Evolutionary conservation across 306 rosid genomes (phyloP), one percentile per base, ranked within the genome.

Genomic region (Vigna radiata): DNA sequence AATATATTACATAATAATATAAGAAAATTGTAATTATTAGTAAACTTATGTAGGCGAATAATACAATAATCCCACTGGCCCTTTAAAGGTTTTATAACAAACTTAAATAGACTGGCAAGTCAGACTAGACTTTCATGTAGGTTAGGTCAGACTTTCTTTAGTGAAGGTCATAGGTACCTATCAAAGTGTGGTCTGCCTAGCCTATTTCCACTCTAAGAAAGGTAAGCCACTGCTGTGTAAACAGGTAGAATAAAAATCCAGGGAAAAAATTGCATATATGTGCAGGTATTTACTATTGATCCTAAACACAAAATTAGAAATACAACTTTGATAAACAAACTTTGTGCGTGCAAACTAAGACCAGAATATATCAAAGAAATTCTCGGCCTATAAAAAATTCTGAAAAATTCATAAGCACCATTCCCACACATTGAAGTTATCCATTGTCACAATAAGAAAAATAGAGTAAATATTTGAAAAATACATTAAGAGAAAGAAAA

Each of bases 391-490:
- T 41, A 17, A 78, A 16, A 60, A 25, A 39, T 55, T 58, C 17
- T 25, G 70, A 73, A 31, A 49, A 78, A 78, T 43, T 53, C 59
- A 59, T 7, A 47, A 78, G 29, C 77, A 52, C 21, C 58, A 43
- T n/a, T 74, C 56, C 74, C 33, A 31, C 6, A 41, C 64, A 23
- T 8, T 77, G 48, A 69, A 68, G 55, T 23, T 64, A 72, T 75
- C 50, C 63, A 33, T 58, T 75, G 73, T 53, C 14, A 79, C 18
- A 63, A 43, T 18, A 70, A 78, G 41, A 46, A 18, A 79, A 62
- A 61, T 29, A 65, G 21, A 71, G 55, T 66, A 71, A 77, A 75
- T 54, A 60, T 70, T 76, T 37, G 53, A 39, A 73, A 72, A 55
- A 83, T 52, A 61, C 72, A 61, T 16, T 3, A 37, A 80, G 49